Base-by-base conservation (phyloP, 2,329 filamentous ascomycete species). In the Diaporthe destruens region DNA sequence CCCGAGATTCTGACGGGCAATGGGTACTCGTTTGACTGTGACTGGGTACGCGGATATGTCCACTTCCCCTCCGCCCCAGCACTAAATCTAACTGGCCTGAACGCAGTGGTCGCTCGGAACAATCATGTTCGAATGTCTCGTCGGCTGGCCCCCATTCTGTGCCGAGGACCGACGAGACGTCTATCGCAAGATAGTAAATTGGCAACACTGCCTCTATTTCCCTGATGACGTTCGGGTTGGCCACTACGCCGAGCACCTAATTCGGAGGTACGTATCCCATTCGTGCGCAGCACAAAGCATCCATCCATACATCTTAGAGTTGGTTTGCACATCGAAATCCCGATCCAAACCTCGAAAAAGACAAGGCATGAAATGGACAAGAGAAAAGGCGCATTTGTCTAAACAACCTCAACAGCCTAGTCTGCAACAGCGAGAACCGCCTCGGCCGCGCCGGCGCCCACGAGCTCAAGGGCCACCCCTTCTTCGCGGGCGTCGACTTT, bases 61-160 rank as follows among this genome's bases (percentile, higher is more conserved):
- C 20, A 6, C 20, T 7, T 6, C 20, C 14, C 6, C 29, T 32
- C 34, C 53, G 9, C 36, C 23, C 44, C 47, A 23, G 3, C 65
- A 29, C 8, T 8, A 18, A 9, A 23, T 55, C 61, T 72, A 20
- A 72, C 32, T 12, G 6, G 25, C 3, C 2, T 25, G 36, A 51
- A 63, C 14, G 12, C 23, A 74, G 92, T 95, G 93, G 93, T 93
- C 91, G 68, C 87, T 94, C 39, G 93, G 93, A 74, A 94, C 93
- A 36, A 95, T 95, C 82, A 94, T 95, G 92, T 95, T 95, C 78
- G 93, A 95, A 80, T 95, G 93, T 81, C 86, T 95, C 75, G 92
- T 95, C 77, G 93, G 93, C 74, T 95, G 93, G 92, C 93, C 93
- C 65, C 93, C 93, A 63, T 95, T 95, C 86, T 94, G 92, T 80